phyloP scores from a whole-genome alignment of 2,329 filamentous ascomycete species.

The Grosmannia huntii region DNA sequence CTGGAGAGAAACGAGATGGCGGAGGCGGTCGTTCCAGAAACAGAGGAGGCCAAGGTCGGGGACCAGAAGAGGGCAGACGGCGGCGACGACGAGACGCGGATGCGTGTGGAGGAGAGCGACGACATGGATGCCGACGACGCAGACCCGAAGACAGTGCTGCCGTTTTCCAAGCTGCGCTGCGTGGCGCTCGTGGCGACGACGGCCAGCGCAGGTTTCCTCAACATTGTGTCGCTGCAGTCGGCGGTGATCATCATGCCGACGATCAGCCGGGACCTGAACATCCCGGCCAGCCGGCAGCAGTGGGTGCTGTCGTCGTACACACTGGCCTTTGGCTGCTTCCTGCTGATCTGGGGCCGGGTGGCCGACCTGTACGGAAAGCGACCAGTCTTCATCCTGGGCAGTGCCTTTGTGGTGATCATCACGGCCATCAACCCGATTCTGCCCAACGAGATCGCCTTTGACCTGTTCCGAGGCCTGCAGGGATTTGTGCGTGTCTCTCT shows the following conservation, averaged over 20 bases:
- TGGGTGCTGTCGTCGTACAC: constrained; percentile 55
- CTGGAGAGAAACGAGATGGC: too few relatives aligned
- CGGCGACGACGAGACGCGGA: not conserved
- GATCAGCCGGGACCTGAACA: constrained; percentile 39
- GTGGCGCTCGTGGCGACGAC: constrained; percentile 40
- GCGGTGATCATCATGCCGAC: constrained; percentile 49
- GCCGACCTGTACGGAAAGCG: constrained; percentile 55
- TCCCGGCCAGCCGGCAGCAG: constrained; percentile 45
- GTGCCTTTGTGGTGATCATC: constrained; percentile 46
- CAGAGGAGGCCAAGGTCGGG: not conserved
- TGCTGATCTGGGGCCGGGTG: constrained; percentile 56
- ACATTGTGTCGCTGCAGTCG: constrained; percentile 42
- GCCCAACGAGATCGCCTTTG: constrained; percentile 54
- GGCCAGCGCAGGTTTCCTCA: constrained; percentile 42
- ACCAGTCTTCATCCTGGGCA: constrained; percentile 49
- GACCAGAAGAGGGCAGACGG: not conserved
- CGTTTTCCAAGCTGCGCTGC: constrained; percentile 30
- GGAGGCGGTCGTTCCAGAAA: not conserved
- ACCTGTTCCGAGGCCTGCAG: constrained; percentile 52
- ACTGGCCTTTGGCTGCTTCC: constrained; percentile 52
- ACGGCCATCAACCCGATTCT: constrained; percentile 49
- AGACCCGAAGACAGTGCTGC: not conserved
- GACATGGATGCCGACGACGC: not conserved
- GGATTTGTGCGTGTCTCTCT: constrained; percentile 32
- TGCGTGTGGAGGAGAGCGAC: not conserved